Percentiles rank a stretch among this genome's conserved stretches.
phyloP scores from a whole-genome alignment of 257 asterid genomes.

The Rubia yunnanensis region DNA sequence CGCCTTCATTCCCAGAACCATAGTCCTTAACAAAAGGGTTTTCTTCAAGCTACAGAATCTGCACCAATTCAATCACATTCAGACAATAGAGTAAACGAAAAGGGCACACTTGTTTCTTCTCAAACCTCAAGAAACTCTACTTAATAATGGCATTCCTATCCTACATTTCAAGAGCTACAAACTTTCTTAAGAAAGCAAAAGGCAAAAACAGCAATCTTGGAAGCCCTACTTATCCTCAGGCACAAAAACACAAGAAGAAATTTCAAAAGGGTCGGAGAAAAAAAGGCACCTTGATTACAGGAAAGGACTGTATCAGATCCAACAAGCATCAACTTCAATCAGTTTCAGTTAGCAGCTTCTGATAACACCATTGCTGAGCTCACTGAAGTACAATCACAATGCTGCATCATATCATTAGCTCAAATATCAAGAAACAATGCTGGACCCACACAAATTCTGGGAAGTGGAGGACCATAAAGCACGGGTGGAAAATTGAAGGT shows the following conservation, averaged over 20 bases:
- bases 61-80: slow-evolving; percentile 11
- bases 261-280: not conserved
- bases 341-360: not conserved
- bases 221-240: not conserved
- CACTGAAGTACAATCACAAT: not conserved
- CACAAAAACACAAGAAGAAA: not conserved
- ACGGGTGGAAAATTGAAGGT: not conserved
- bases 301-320: slow-evolving; percentile 13
- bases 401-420: not conserved
- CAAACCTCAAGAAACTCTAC: not conserved
- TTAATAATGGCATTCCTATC: not conserved
- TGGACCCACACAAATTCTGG: slow-evolving; percentile 3
- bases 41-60: slow-evolving; percentile 9
- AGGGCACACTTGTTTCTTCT: not conserved
- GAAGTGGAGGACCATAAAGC: slow-evolving; percentile 5
- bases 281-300: not conserved
- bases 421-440: not conserved
- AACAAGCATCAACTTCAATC: slow-evolving; percentile 8
- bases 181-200: not conserved
- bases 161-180: not conserved
- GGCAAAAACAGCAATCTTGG: not conserved
- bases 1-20: slow-evolving; percentile 57
- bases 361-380: slow-evolving; percentile 2
- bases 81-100: not conserved
- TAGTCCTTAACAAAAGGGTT: slow-evolving; percentile 19